Percentiles rank a stretch among this genome's conserved stretches.
These are phyloP conservation scores for Trichoderma parareesei DNA, from an alignment of 495 filamentous ascomycete species.

Conservation along the genomic window DNA sequence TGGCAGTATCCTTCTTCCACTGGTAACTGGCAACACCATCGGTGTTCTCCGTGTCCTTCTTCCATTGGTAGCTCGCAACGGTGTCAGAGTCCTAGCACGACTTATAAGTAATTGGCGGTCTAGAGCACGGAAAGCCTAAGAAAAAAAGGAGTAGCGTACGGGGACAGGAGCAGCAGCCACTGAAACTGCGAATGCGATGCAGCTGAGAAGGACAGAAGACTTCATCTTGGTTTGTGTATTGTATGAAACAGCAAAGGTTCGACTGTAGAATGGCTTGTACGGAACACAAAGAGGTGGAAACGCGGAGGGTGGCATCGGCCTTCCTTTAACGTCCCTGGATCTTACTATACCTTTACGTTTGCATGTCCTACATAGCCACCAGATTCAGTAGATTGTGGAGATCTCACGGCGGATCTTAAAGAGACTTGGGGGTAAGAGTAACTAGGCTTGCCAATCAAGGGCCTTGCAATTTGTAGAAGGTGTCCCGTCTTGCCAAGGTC, in stretches of 20 bases:
- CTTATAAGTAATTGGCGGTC: background rate
- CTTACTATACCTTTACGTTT: too few relatives aligned
- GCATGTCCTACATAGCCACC: too few relatives aligned
- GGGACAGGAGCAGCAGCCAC: background rate
- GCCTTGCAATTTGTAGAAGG: too few relatives aligned
- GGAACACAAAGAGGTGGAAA: background rate
- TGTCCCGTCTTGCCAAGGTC: too few relatives aligned
- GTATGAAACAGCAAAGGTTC: background rate
- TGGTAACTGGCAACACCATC: background rate
- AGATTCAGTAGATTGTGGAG: too few relatives aligned
- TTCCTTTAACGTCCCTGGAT: too few relatives aligned
- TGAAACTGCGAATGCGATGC: background rate
- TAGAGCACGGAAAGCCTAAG: background rate
- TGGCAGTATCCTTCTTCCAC: background rate
- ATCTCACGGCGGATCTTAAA: too few relatives aligned
- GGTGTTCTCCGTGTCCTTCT: background rate
- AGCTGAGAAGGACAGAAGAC: background rate
- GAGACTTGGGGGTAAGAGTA: too few relatives aligned
- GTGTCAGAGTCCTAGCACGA: background rate
- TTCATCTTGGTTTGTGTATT: background rate
- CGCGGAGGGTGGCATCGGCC: too few relatives aligned
- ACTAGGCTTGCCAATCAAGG: too few relatives aligned
- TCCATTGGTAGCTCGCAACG: background rate
- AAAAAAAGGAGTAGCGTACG: background rate
- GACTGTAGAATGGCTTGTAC: background rate